Evolutionary conservation across 208 protist species (phyloP).

Genomic region (Leishmania guyanensis): DNA sequence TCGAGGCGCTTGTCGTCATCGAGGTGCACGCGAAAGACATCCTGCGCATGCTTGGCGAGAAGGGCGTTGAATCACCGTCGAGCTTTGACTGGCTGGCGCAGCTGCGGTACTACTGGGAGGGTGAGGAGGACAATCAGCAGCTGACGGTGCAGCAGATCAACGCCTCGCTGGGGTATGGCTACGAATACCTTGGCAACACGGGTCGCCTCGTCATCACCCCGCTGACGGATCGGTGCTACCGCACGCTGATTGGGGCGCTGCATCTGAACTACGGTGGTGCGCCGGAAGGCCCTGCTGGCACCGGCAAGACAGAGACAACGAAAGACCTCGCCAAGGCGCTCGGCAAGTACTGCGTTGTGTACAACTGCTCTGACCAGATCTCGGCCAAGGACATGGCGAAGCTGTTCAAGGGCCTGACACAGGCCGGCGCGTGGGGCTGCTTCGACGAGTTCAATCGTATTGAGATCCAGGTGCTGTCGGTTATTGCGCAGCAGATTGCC

Average conservation of each 20-base stretch:
- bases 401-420: slow-evolving; percentile 95
- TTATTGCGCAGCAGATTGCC: slow-evolving; percentile 97
- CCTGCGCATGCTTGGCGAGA: slow-evolving; percentile 88
- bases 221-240: slow-evolving; percentile 96
- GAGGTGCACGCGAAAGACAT: slow-evolving; percentile 96
- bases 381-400: slow-evolving; percentile 96
- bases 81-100: slow-evolving; percentile 97
- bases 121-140: slow-evolving; percentile 53
- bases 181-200: slow-evolving; percentile 97
- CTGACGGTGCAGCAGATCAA: slow-evolving; percentile 93
- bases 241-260: slow-evolving; percentile 96
- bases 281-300: slow-evolving; percentile 97
- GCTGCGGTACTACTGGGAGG: slow-evolving; percentile 97
- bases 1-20: slow-evolving; percentile 94
- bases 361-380: slow-evolving; percentile 98
- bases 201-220: slow-evolving; percentile 96
- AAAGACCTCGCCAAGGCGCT: slow-evolving; percentile 97
- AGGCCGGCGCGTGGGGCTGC: slow-evolving; percentile 95
- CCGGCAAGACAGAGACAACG: slow-evolving; percentile 98
- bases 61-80: slow-evolving; percentile 88
- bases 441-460: slow-evolving; percentile 99
- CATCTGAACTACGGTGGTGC: slow-evolving; percentile 97
- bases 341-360: slow-evolving; percentile 97
- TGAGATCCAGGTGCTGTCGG: slow-evolving; percentile 97
- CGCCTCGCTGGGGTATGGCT: slow-evolving; percentile 92